Evolutionary conservation across 2,329 filamentous ascomycete genomes (phyloP), one percentile per base, ranked within the genome.

Genomic region (Iodosphaeria phyllophila): DNA sequence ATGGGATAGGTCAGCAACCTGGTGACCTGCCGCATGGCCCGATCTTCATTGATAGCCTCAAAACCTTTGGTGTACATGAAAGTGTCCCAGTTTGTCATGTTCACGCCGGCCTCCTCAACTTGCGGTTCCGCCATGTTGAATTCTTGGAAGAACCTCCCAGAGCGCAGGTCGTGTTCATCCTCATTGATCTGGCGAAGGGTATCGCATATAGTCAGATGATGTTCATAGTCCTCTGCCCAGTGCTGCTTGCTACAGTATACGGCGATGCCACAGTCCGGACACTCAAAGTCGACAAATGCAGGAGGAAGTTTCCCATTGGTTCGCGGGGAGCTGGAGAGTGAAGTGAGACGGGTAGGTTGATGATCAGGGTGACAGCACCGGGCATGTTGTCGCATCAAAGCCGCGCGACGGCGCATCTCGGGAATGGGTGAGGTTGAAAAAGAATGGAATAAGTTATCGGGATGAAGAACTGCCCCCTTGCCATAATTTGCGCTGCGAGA

Each of bases 1-100:
- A 89, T 56, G 1, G 89, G 89, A 47, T 98, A 98, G 11, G 91
- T 98, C 38, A 98, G 57, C 36, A 98, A 62, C 35, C 83, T 70
- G 2, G 89, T 98, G 14, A 83, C 84, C 50, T 98, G 91, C 31
- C 89, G 66, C 72, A 98, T 77, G 41, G 73, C 75, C 30, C 86
- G 68, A 45, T 92, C 84, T 32, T 83, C 72, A 46, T 98, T 83
- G 43, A 98, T 73, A 5, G 91, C 91, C 35, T 75, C 67, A 41
- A 89, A 95, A 40, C 92, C 76, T 41, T 89, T 65, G 3, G 83
- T 91, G 46, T 92, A 98, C 43, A 98, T 58, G 39, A 91, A 80
- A 0, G 89, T 95, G 49, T 98, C 89, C 89, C 89, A 98, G 48
- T 91, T 98, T 21, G 77, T 92, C 77, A 98, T 84, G 51, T 98